These are phyloP conservation scores for Leccinum obscurum DNA, from an alignment of 768 basidiomycete genomes.

Conservation along the genomic window DNA sequence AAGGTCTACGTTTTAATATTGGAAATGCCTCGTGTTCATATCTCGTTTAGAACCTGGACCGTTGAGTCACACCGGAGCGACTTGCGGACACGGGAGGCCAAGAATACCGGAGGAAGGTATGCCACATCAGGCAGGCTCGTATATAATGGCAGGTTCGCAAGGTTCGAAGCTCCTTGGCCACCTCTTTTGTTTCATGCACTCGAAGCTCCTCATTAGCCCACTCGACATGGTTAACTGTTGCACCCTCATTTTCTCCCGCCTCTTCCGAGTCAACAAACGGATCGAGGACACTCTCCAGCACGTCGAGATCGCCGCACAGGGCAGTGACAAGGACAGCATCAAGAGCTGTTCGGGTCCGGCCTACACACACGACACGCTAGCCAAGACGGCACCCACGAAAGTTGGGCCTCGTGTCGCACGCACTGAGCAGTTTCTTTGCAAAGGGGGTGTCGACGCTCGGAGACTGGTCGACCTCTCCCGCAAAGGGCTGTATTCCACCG, in stretches of 20 bases:
- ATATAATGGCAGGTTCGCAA: conserved; percentile 22
- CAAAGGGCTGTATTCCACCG: conserved; percentile 33
- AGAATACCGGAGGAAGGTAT: conserved; percentile 20
- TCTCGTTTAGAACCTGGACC: conserved; percentile 17
- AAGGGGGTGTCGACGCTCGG: conserved; percentile 37
- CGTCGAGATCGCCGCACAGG: conserved; percentile 23
- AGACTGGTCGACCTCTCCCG: conserved; percentile 37
- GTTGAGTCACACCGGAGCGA: conserved; percentile 21
- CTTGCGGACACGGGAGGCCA: conserved; percentile 12
- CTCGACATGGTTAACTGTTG: conserved; percentile 29
- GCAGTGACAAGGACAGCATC: conserved; percentile 26
- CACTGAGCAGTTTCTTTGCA: conserved; percentile 36
- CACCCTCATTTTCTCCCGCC: conserved; percentile 23
- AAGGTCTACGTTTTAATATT: conserved; percentile 27
- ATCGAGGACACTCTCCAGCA: conserved; percentile 19
- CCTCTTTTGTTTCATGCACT: conserved; percentile 24
- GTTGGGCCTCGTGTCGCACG: conserved; percentile 37
- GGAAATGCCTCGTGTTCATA: conserved; percentile 30
- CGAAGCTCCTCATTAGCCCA: conserved; percentile 22
- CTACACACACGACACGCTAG: conserved; percentile 26
- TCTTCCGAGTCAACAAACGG: conserved; percentile 19
- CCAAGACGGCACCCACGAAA: conserved; percentile 24
- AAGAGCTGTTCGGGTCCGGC: conserved; percentile 38
- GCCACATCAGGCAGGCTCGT: conserved; percentile 19
- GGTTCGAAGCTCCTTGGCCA: conserved; percentile 10